Percentiles rank a stretch among this genome's conserved stretches.
These are phyloP conservation scores for Carnegiea gigantea DNA, from an alignment of 179 eudicot species.

Conservation along the genomic window DNA sequence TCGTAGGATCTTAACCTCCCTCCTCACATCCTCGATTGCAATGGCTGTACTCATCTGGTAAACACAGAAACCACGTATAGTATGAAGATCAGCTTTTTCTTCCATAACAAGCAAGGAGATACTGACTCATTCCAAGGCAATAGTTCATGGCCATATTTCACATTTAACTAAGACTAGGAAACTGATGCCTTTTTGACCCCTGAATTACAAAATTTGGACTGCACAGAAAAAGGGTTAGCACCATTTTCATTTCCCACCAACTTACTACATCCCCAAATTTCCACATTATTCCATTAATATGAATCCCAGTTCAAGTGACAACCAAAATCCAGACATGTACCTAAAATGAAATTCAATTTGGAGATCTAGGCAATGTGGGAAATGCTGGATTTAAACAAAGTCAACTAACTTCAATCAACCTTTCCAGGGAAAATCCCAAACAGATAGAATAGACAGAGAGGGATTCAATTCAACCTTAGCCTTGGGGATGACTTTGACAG, in stretches of 20 bases:
- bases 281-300: neutral
- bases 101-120: neutral
- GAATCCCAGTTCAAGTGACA: neutral
- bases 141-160: too few species aligned
- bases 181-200: too few species aligned
- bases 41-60: constrained; percentile 64
- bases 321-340: neutral
- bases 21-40: constrained; percentile 66
- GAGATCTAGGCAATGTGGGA: neutral
- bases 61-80: neutral
- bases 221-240: neutral
- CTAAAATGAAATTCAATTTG: neutral
- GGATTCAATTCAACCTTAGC: constrained; percentile 36
- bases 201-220: neutral
- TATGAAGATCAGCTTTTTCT: neutral
- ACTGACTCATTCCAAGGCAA: neutral
- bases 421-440: constrained; percentile 2
- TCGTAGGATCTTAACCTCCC: constrained; percentile 59
- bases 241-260: neutral
- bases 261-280: constrained; percentile 1
- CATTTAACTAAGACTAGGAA: too few species aligned
- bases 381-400: neutral
- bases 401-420: neutral
- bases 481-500: constrained; percentile 57
- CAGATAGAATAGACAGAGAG: neutral